These are phyloP conservation scores for Stipa capillata DNA, from an alignment of 176 grass and related monocot genomes.

Conservation along the genomic window DNA sequence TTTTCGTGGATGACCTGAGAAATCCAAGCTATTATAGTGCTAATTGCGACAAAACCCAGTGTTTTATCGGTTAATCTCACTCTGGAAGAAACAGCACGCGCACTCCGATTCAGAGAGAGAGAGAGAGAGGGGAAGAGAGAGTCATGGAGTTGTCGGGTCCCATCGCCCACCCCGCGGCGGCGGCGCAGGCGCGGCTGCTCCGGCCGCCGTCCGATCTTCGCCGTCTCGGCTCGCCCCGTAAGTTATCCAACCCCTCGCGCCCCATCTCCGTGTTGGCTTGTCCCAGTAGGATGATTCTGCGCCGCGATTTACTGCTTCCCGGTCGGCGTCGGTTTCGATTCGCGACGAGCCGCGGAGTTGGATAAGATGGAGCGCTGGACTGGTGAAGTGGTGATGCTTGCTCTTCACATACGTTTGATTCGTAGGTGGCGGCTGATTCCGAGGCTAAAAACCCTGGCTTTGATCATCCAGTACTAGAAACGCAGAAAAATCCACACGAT, in stretches of 20 bases:
- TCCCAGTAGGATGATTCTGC: background rate
- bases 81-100: background rate
- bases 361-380: no score
- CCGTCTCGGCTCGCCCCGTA: background rate
- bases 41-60: background rate
- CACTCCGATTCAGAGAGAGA: background rate
- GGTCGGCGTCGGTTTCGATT: background rate
- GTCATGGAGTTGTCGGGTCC: constrained; percentile 33
- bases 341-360: no score
- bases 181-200: constrained; percentile 15
- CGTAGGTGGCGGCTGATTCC: background rate
- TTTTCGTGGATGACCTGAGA: no score
- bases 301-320: background rate
- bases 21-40: background rate
- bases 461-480: no score
- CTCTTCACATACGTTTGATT: no score
- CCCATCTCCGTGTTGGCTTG: no score
- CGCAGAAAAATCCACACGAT: no score
- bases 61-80: background rate
- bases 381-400: no score
- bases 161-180: background rate
- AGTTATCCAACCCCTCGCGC: background rate
- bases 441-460: no score
- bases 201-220: background rate
- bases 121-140: no score